Conservation (phyloP, 208 protist genomes). For the Leishmania amazonensis region DNA sequence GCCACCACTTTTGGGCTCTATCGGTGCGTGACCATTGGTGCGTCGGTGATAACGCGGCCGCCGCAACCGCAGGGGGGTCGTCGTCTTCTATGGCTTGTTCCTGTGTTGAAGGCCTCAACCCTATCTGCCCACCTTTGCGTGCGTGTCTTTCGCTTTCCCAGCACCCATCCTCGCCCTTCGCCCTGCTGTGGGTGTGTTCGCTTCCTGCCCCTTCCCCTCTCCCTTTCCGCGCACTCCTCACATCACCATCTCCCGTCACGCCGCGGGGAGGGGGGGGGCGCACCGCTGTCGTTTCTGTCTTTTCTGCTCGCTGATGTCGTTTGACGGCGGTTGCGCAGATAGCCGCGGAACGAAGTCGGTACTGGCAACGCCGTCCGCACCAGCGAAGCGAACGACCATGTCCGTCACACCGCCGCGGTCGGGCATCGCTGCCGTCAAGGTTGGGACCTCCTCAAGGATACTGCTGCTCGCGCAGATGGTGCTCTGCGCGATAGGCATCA, state of each 20-base stretch:
- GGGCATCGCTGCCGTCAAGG: not conserved
- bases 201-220: not conserved
- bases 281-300: not conserved
- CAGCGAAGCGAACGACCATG: not conserved
- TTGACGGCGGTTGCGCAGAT: not conserved
- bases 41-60: not conserved
- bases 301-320: not conserved
- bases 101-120: too few species aligned
- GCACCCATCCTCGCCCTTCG: too few species aligned
- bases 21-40: not conserved
- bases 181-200: not conserved
- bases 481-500: conserved; percentile 72
- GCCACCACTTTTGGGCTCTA: not conserved
- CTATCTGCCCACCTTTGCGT: not conserved
- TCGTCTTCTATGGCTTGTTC: too few species aligned
- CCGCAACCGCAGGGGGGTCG: too few species aligned
- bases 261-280: not conserved
- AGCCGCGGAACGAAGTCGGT: not conserved
- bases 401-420: not conserved
- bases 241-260: not conserved
- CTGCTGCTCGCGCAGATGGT: conserved; percentile 55
- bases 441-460: conserved; percentile 7
- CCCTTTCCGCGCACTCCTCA: too few species aligned
- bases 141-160: too few species aligned
- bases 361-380: not conserved